phyloP scores from a whole-genome alignment of 495 filamentous ascomycete species.

The Gamarada debralockiae region DNA sequence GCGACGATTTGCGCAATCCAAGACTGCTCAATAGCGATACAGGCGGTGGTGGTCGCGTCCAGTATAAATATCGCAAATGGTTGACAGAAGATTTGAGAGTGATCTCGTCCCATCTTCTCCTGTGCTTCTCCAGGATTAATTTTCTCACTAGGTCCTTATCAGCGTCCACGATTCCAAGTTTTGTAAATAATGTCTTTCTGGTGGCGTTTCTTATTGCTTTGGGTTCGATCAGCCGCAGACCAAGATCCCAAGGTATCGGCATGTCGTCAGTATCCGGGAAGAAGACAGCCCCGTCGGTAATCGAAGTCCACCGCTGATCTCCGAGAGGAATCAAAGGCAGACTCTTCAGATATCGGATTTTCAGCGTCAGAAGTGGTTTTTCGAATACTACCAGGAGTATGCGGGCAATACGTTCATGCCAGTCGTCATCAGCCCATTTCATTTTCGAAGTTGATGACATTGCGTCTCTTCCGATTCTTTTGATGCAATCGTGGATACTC shows the following conservation, averaged over 20 bases:
- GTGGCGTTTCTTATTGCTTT: background rate
- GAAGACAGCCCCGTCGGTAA: background rate
- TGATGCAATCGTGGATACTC: background rate
- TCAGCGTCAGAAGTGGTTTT: too few relatives aligned
- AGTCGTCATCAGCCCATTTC: slow-evolving; percentile 1
- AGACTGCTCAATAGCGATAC: background rate
- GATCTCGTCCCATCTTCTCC: background rate
- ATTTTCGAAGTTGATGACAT: background rate
- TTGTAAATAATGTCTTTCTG: slow-evolving; percentile 3
- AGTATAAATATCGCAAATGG: background rate
- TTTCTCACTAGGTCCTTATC: background rate
- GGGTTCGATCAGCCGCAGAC: background rate
- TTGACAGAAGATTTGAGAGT: background rate
- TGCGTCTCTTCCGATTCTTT: background rate
- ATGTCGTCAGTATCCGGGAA: slow-evolving; percentile 3
- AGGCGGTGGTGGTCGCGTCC: background rate
- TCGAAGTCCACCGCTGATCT: slow-evolving; percentile 2
- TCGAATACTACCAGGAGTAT: slow-evolving; percentile 4
- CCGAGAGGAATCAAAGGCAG: slow-evolving; percentile 3
- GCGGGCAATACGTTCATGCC: slow-evolving; percentile 5
- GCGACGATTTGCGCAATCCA: background rate
- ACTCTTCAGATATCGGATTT: background rate
- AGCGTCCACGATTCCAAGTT: background rate
- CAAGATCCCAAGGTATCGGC: slow-evolving; percentile 8
- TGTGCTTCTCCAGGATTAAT: background rate